These are phyloP conservation scores for Ceratocystis papillata DNA, from an alignment of 2,329 filamentous ascomycete genomes.

Conservation along the genomic window DNA sequence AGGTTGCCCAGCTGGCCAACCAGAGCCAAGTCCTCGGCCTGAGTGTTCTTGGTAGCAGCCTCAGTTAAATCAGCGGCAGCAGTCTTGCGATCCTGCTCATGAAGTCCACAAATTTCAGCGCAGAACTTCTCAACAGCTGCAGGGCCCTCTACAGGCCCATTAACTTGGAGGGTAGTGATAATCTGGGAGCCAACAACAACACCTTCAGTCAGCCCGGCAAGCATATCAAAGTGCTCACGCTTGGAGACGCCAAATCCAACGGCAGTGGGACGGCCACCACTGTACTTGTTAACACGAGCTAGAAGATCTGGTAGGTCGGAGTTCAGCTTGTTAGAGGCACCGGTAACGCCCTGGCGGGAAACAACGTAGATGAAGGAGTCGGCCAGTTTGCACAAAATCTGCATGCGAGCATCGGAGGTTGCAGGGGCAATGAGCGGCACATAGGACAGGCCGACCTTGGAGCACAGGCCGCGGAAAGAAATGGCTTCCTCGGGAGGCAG, in stretches of 20 bases:
- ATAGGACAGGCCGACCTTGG: slow-evolving; percentile 73
- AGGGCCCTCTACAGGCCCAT: slow-evolving; percentile 49
- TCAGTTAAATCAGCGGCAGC: slow-evolving; percentile 43
- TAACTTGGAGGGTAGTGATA: slow-evolving; percentile 65
- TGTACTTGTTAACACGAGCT: slow-evolving; percentile 79
- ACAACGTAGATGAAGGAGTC: slow-evolving; percentile 99
- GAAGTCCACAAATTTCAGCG: slow-evolving; percentile 50
- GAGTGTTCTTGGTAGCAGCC: slow-evolving; percentile 54
- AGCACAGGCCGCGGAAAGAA: slow-evolving; percentile 77
- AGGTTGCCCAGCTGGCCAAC: slow-evolving; percentile 77
- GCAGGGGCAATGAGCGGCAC: slow-evolving; percentile 93
- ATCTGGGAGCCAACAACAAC: slow-evolving; percentile 97
- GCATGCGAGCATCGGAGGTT: slow-evolving; percentile 88
- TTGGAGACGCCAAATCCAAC: slow-evolving; percentile 96
- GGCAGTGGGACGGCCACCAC: slow-evolving; percentile 77
- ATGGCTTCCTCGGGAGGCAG: slow-evolving; percentile 92
- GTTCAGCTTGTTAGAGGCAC: slow-evolving; percentile 73
- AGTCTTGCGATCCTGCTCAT: slow-evolving; percentile 27
- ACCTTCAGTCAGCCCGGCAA: slow-evolving; percentile 76
- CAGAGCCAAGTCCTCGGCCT: slow-evolving; percentile 46
- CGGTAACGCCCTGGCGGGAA: slow-evolving; percentile 92
- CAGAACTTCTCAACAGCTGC: slow-evolving; percentile 69
- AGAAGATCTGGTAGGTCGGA: slow-evolving; percentile 71
- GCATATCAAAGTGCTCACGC: slow-evolving; percentile 79
- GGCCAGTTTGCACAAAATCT: slow-evolving; percentile 86